These are phyloP conservation scores for Chernovozyma aurita DNA, from an alignment of 1,139 yeast species.

Conservation along the genomic window DNA sequence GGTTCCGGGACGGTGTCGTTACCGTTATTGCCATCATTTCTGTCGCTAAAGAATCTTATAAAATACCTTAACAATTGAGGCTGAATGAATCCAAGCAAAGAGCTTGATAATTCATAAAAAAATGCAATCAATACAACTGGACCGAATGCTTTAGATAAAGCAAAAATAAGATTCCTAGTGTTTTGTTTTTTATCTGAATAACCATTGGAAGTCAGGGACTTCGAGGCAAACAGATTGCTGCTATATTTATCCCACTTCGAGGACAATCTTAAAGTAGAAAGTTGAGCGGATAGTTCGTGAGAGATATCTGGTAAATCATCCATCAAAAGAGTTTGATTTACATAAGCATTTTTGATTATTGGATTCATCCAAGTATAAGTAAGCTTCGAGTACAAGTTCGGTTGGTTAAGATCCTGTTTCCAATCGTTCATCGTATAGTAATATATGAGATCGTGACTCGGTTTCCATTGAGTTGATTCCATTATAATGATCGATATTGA, in stretches of 20 bases:
- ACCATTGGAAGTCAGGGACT: too few species aligned
- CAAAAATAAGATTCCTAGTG: conserved; percentile 33
- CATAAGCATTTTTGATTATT: conserved; percentile 45
- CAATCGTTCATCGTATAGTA: conserved; percentile 12
- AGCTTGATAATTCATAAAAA: conserved; percentile 41
- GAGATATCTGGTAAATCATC: conserved; percentile 57
- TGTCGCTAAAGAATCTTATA: conserved; percentile 39
- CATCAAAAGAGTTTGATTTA: conserved; percentile 42
- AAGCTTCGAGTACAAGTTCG: conserved; percentile 46
- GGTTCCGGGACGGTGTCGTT: conserved; percentile 20
- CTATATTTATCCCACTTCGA: conserved; percentile 15
- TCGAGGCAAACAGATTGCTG: conserved; percentile 15
- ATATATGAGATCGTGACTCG: conserved; percentile 20
- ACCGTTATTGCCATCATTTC: conserved; percentile 16
- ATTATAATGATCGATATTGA: conserved; percentile 18
- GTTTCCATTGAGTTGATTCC: conserved; percentile 28
- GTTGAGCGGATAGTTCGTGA: conserved; percentile 37
- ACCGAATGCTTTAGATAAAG: conserved; percentile 49
- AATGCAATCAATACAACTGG: conserved; percentile 37
- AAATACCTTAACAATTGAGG: conserved; percentile 53
- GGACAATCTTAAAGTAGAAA: conserved; percentile 14
- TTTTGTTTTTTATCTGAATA: conserved; percentile 17
- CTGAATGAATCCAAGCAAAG: conserved; percentile 44
- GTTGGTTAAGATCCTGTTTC: conserved; percentile 22
- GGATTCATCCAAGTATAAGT: conserved; percentile 65